These are phyloP conservation scores for Pichia sp. DNA, from an alignment of 1,139 yeast species.

Conservation along the genomic window DNA sequence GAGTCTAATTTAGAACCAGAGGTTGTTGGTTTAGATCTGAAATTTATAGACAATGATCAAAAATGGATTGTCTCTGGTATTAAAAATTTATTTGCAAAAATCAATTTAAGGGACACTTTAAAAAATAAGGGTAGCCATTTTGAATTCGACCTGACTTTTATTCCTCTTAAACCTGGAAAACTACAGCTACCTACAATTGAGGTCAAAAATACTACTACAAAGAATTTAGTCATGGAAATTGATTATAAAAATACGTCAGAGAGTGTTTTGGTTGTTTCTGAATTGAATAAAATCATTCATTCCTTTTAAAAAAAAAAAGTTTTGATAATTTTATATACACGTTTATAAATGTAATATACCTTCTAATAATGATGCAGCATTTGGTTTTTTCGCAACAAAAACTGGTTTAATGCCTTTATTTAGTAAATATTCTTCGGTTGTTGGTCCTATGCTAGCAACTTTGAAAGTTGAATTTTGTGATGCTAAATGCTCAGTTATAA, in stretches of 20 bases:
- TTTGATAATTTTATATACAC: too few species aligned
- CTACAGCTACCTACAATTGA: conserved; percentile 58
- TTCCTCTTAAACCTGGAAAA: conserved; percentile 76
- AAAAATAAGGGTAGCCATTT: conserved; percentile 12
- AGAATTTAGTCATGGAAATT: conserved; percentile 46
- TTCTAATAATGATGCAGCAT: conserved; percentile 50
- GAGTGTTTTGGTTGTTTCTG: conserved; percentile 67
- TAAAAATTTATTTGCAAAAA: conserved; percentile 37
- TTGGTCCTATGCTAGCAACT: conserved; percentile 89
- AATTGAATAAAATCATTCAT: conserved; percentile 54
- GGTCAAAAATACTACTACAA: conserved; percentile 33
- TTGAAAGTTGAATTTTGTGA: conserved; percentile 29
- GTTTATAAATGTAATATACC: conserved; percentile 28
- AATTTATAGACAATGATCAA: conserved; percentile 34
- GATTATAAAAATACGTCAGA: conserved; percentile 65
- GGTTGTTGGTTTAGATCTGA: conserved; percentile 32
- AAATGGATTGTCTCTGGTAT: conserved; percentile 72
- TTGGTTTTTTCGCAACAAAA: conserved; percentile 68
- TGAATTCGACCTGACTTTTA: conserved; percentile 41
- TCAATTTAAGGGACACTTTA: conserved; percentile 21
- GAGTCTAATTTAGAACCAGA: conserved; percentile 3
- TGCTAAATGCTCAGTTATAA: conserved; percentile 45
- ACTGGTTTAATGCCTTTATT: conserved; percentile 49
- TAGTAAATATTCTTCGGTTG: conserved; percentile 64
- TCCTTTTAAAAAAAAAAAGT: conserved; percentile 40